A percentile compares a stretch with the other conserved stretches of the same genome.
phyloP scores from a whole-genome alignment of 1,284 basidiomycete species.

The Cerioporus squamosus region DNA sequence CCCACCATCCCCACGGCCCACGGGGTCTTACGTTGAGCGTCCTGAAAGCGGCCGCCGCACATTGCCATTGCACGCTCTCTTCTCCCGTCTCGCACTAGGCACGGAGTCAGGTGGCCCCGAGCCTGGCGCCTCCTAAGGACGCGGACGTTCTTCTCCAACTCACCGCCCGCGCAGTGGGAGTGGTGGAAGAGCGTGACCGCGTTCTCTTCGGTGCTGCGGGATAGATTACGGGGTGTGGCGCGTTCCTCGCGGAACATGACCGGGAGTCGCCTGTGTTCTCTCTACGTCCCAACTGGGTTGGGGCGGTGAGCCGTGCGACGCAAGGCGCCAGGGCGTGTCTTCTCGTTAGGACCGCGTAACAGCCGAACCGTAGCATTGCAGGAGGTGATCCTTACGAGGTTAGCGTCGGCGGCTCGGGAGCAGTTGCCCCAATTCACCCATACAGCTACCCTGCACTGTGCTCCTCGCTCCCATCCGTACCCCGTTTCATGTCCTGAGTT shows the following conservation, averaged over 20 bases:
- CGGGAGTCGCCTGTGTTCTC: too few relatives aligned
- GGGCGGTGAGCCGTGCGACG: too few relatives aligned
- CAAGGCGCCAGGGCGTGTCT: not conserved
- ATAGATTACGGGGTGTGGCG: not conserved
- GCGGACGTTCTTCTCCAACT: not conserved
- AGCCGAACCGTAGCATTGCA: not conserved
- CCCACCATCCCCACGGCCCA: too few relatives aligned
- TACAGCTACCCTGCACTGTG: not conserved
- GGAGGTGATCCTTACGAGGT: not conserved
- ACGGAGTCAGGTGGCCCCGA: not conserved
- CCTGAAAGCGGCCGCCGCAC: too few relatives aligned
- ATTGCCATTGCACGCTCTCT: not conserved
- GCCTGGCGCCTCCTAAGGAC: not conserved
- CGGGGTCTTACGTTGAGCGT: too few relatives aligned
- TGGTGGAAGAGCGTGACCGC: not conserved
- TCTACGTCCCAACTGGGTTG: too few relatives aligned
- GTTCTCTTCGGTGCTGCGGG: constrained; percentile 2
- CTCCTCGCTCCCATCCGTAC: not conserved
- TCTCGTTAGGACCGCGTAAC: not conserved
- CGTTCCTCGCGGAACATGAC: not conserved
- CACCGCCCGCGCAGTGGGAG: not conserved
- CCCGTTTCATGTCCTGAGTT: not conserved
- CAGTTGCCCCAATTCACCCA: not conserved
- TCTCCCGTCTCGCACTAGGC: not conserved
- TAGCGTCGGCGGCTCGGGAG: not conserved